phyloP scores from a whole-genome alignment of 2,329 filamentous ascomycete genomes.

The Aureobasidium subglaciale region DNA sequence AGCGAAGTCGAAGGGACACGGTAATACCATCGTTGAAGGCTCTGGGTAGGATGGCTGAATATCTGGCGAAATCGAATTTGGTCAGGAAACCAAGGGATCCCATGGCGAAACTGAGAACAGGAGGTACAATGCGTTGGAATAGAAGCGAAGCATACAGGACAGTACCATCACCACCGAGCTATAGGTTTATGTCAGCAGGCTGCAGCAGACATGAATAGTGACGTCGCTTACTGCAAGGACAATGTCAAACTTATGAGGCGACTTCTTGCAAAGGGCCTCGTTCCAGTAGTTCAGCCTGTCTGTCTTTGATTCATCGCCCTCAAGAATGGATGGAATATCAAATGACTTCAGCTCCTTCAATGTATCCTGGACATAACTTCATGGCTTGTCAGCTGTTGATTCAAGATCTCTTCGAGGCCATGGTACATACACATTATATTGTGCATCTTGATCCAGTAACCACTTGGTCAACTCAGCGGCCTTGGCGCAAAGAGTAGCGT shows the following conservation, averaged over 20 bases:
- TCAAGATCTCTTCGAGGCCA: not conserved
- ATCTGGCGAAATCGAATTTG: conserved; percentile 85
- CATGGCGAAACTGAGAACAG: conserved; percentile 75
- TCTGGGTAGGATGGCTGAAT: conserved; percentile 58
- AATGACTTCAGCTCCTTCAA: conserved; percentile 67
- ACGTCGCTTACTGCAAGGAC: conserved; percentile 58
- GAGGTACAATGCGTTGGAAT: conserved; percentile 83
- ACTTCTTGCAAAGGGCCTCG: conserved; percentile 64
- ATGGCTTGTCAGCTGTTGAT: not conserved
- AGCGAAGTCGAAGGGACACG: conserved; percentile 77
- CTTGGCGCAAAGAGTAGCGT: conserved; percentile 68
- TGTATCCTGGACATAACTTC: conserved; percentile 64
- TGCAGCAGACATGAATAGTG: not conserved
- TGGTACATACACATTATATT: conserved; percentile 61
- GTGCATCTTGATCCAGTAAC: conserved; percentile 62
- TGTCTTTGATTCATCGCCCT: conserved; percentile 49
- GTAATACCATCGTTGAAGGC: conserved; percentile 79
- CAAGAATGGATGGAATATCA: conserved; percentile 60
- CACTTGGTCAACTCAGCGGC: conserved; percentile 72
- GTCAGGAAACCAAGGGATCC: conserved; percentile 82
- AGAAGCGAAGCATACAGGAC: conserved; percentile 85
- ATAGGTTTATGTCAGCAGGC: not conserved
- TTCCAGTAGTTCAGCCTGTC: conserved; percentile 75
- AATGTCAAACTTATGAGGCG: conserved; percentile 88
- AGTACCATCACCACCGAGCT: conserved; percentile 72